Percentiles rank a stretch among this genome's conserved stretches.
Conservation (phyloP, 306 rosid species). For the Vigna unguiculata region DNA sequence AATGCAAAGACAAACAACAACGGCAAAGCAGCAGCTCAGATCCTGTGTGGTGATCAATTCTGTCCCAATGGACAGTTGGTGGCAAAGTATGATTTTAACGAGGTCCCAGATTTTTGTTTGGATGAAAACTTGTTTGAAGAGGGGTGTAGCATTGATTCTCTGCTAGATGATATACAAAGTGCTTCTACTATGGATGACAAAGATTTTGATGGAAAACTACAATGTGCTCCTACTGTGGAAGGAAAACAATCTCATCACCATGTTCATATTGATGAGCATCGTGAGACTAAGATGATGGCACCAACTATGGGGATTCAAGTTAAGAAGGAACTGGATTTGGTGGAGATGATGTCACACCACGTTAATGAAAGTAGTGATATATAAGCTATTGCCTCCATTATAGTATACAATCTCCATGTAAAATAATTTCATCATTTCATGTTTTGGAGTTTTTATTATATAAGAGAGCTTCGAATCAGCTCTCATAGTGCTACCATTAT, state of each 20-base stretch:
- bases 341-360: slow-evolving; percentile 73
- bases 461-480: slow-evolving; percentile 19
- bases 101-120: slow-evolving; percentile 63
- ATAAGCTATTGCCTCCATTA: background rate
- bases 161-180: slow-evolving; percentile 65
- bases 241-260: slow-evolving; percentile 32
- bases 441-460: background rate
- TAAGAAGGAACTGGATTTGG: slow-evolving; percentile 84
- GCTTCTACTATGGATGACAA: slow-evolving; percentile 49
- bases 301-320: slow-evolving; percentile 48
- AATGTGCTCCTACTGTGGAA: slow-evolving; percentile 14
- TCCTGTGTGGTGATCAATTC: slow-evolving; percentile 28
- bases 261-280: slow-evolving; percentile 23
- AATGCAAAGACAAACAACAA: slow-evolving; percentile 24
- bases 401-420: background rate
- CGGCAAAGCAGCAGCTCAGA: slow-evolving; percentile 37
- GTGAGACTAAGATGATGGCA: slow-evolving; percentile 36
- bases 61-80: slow-evolving; percentile 49
- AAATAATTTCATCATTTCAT: background rate
- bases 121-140: slow-evolving; percentile 68
- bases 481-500: slow-evolving; percentile 30
- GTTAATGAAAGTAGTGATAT: slow-evolving; percentile 31
- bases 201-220: slow-evolving; percentile 36
- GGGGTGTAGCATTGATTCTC: slow-evolving; percentile 65
- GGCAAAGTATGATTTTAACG: slow-evolving; percentile 58